Evolutionary conservation across 2,329 filamentous ascomycete species (phyloP).

Genomic region (Fusarium oligoseptatum): DNA sequence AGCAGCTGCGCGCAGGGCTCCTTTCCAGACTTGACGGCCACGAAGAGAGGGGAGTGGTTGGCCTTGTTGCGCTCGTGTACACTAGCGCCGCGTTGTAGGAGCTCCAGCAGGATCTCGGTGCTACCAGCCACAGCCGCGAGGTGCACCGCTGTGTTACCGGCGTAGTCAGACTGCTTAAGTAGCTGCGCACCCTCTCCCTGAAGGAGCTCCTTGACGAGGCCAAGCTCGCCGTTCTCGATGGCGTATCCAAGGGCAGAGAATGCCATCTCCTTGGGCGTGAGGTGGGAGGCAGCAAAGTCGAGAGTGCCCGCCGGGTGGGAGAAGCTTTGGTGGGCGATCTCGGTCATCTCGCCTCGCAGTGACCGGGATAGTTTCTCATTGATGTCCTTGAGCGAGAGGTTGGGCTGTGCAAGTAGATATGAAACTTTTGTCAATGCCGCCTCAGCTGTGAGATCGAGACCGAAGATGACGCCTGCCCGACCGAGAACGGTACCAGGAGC

Average conservation of each 20-base stretch:
- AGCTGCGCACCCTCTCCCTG: conserved; percentile 74
- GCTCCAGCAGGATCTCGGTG: conserved; percentile 67
- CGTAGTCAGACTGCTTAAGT: conserved; percentile 82
- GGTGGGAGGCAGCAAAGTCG: conserved; percentile 57
- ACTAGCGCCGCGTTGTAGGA: conserved; percentile 73
- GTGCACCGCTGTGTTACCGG: conserved; percentile 79
- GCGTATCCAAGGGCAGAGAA: conserved; percentile 85
- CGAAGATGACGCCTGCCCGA: conserved; percentile 87
- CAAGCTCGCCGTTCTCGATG: conserved; percentile 78
- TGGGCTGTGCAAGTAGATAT: conserved; percentile 80
- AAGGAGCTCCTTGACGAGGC: conserved; percentile 75
- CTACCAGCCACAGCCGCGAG: conserved; percentile 69
- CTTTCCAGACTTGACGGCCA: conserved; percentile 71
- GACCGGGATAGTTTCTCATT: conserved; percentile 78
- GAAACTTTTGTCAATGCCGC: conserved; percentile 92
- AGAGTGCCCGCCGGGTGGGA: conserved; percentile 75
- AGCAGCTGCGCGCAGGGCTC: conserved; percentile 67
- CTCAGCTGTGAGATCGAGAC: conserved; percentile 89
- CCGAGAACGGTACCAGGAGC: conserved; percentile 83
- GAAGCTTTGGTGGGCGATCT: conserved; percentile 79
- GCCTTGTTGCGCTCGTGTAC: conserved; percentile 75
- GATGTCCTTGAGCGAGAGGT: conserved; percentile 74
- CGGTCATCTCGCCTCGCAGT: conserved; percentile 88
- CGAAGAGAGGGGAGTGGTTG: conserved; percentile 74
- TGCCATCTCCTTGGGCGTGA: conserved; percentile 70